These are phyloP conservation scores for Debaryomycetaceae sp. DNA, from an alignment of 1,139 yeast species.

Conservation along the genomic window DNA sequence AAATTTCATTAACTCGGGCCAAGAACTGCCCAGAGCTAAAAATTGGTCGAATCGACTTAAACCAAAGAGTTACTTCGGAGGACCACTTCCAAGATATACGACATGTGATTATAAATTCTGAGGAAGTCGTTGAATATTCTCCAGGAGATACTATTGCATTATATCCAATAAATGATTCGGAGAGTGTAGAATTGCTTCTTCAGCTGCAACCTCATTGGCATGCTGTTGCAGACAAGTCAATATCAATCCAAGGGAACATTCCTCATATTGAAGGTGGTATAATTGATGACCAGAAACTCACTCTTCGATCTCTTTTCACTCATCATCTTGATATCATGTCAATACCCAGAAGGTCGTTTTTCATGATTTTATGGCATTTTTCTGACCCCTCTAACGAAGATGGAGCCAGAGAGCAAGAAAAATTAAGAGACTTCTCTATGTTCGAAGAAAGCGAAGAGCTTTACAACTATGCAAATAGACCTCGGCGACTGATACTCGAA, in stretches of 20 bases:
- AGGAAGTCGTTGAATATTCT: constrained; percentile 31
- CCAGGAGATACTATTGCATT: constrained; percentile 84
- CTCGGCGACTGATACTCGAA: constrained; percentile 83
- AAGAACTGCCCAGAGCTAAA: constrained; percentile 6
- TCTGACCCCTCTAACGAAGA: constrained; percentile 49
- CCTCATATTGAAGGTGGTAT: constrained; percentile 56
- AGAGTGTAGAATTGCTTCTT: constrained; percentile 62
- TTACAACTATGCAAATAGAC: constrained; percentile 86
- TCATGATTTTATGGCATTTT: constrained; percentile 68
- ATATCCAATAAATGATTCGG: constrained; percentile 68
- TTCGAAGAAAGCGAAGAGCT: constrained; percentile 74
- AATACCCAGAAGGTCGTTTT: constrained; percentile 82
- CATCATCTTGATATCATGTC: constrained; percentile 80
- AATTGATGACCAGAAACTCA: constrained; percentile 43
- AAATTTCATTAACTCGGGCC: constrained; percentile 22
- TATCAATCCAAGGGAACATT: constrained; percentile 27
- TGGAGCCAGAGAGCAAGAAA: constrained; percentile 63
- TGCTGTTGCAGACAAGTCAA: constrained; percentile 59
- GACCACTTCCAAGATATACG: constrained; percentile 93
- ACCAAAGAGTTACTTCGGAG: constrained; percentile 57
- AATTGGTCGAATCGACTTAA: constrained; percentile 45
- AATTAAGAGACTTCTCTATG: constrained; percentile 71
- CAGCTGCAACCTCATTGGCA: constrained; percentile 71
- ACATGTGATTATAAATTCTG: constrained; percentile 46
- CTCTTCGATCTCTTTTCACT: constrained; percentile 69